Conservation (phyloP, 805 yeast genomes). For the Millerozyma acaciae region DNA sequence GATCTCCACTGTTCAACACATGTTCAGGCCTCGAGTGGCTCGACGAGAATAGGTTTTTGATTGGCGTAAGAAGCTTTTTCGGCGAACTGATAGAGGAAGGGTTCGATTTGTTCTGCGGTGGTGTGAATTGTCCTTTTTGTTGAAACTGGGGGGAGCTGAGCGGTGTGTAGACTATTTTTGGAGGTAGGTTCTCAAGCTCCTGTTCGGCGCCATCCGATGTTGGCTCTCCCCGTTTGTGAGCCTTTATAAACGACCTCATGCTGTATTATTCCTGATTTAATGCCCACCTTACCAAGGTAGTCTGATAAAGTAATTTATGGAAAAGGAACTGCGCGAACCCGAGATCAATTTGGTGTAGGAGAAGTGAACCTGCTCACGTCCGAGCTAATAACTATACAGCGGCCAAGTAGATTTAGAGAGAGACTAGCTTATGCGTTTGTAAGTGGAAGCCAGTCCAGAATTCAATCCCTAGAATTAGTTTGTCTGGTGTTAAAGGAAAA, state of each 20-base stretch:
- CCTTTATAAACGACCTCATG: conserved; percentile 28
- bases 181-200: conserved; percentile 6
- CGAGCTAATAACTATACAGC: too few relatives aligned
- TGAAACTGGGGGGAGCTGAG: conserved; percentile 16
- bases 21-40: conserved; percentile 11
- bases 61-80: conserved; percentile 35
- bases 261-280: too few relatives aligned
- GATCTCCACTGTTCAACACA: conserved; percentile 6
- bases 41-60: conserved; percentile 27
- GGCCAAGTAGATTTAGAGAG: too few relatives aligned
- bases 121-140: conserved; percentile 16
- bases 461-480: too few relatives aligned
- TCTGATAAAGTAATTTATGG: conserved; percentile 1
- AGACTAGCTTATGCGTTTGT: too few relatives aligned
- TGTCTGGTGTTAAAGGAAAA: too few relatives aligned
- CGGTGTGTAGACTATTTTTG: conserved; percentile 12
- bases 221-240: conserved; percentile 20
- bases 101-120: conserved; percentile 12
- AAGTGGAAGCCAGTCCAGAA: too few relatives aligned
- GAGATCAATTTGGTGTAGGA: too few relatives aligned
- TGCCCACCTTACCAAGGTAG: conserved; percentile 12
- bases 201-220: conserved; percentile 7
- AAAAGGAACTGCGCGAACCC: too few relatives aligned
- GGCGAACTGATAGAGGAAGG: conserved; percentile 22
- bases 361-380: too few relatives aligned